A percentile compares a stretch with the other conserved stretches of the same genome.
These are phyloP conservation scores for Hippophae rhamnoides DNA, from an alignment of 306 rosid genomes.

Conservation along the genomic window DNA sequence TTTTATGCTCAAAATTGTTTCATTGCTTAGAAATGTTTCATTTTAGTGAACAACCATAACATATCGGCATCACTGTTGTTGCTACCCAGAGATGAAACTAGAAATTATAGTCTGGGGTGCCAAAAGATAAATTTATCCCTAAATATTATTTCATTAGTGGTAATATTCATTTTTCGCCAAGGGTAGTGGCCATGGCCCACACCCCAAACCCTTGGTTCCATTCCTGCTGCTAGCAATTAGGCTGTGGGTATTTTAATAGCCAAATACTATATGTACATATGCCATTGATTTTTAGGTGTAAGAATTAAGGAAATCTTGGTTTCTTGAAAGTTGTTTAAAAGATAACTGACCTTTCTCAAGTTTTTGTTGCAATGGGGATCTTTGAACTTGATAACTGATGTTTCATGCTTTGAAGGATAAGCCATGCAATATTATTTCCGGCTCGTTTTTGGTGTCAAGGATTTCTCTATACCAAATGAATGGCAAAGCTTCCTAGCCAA, in stretches of 20 bases:
- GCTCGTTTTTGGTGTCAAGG: too few relatives aligned
- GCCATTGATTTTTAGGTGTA: background rate
- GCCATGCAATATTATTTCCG: background rate
- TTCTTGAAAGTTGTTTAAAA: background rate
- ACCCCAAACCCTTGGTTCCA: background rate
- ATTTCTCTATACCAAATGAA: too few relatives aligned
- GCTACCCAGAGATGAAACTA: too few relatives aligned
- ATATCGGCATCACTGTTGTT: background rate
- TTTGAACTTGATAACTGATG: background rate
- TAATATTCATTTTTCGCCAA: too few relatives aligned
- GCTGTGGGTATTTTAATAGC: slow-evolving; percentile 1
- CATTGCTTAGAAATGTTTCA: slow-evolving; percentile 3
- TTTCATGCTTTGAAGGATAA: background rate
- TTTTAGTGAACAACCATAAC: background rate
- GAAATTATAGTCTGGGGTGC: too few relatives aligned
- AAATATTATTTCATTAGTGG: too few relatives aligned
- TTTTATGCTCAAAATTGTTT: background rate
- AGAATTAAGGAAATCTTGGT: background rate
- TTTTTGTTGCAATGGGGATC: too few relatives aligned
- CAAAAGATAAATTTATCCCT: too few relatives aligned
- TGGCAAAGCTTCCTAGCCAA: too few relatives aligned
- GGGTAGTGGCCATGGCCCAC: background rate
- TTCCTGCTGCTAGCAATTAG: background rate
- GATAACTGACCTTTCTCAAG: background rate
- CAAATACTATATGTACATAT: background rate